Percentiles rank a stretch among this genome's conserved stretches.
phyloP scores from a whole-genome alignment of 768 basidiomycete genomes.

The Podaxis sp. region DNA sequence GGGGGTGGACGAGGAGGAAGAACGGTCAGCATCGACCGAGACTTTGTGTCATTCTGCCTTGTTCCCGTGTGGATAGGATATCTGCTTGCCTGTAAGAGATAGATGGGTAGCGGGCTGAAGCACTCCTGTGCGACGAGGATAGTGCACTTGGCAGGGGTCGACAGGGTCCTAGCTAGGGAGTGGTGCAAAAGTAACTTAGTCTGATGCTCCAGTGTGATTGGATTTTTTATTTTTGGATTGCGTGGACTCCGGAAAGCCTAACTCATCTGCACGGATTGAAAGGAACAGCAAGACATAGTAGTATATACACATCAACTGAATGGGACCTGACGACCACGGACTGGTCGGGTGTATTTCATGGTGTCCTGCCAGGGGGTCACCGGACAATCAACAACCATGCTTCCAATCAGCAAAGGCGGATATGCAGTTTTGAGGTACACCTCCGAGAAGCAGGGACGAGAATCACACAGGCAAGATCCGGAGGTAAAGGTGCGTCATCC shows the following conservation, averaged over 20 bases:
- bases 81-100: constrained; percentile 73
- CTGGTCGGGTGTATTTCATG: neutral
- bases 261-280: constrained; percentile 86
- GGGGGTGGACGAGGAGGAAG: constrained; percentile 21
- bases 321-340: constrained; percentile 78
- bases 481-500: constrained; percentile 12
- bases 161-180: constrained; percentile 63
- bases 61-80: constrained; percentile 47
- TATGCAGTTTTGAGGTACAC: constrained; percentile 14
- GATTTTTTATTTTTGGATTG: constrained; percentile 59
- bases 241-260: constrained; percentile 59
- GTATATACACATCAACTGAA: constrained; percentile 90
- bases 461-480: neutral
- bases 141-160: constrained; percentile 58
- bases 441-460: constrained; percentile 4
- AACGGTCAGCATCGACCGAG: constrained; percentile 52
- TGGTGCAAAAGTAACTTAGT: constrained; percentile 77
- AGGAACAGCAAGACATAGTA: constrained; percentile 86
- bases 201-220: constrained; percentile 31
- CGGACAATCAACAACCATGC: constrained; percentile 58
- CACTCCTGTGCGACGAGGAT: constrained; percentile 95
- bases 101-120: constrained; percentile 94
- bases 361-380: too few relatives aligned
- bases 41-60: constrained; percentile 86
- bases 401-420: constrained; percentile 50